Evolutionary conservation across 1,284 basidiomycete genomes (phyloP).

Genomic region (Phellinidium pouzarii): DNA sequence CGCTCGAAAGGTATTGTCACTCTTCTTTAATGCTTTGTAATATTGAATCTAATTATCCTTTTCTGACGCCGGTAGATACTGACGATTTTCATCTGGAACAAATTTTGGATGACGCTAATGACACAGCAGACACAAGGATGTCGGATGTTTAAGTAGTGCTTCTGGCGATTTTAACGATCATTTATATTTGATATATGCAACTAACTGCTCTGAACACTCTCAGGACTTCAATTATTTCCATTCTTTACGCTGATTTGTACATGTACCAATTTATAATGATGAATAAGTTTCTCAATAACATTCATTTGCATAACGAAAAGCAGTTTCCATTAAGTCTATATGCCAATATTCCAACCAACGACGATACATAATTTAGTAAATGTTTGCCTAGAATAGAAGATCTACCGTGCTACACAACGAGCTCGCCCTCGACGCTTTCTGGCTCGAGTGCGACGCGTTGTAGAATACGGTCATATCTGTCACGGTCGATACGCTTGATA

Average conservation of each 20-base stretch:
- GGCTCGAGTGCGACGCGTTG: conserved; percentile 73
- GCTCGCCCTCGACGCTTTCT: conserved; percentile 83
- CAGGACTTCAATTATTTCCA: neutral
- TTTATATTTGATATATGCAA: neutral
- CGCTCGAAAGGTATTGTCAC: conserved; percentile 30
- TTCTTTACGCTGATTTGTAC: neutral
- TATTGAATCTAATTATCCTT: neutral
- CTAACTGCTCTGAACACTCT: neutral
- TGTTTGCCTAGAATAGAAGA: neutral
- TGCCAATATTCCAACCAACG: neutral
- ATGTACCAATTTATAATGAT: neutral
- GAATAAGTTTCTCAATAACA: neutral
- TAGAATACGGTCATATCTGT: conserved; percentile 71
- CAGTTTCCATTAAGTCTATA: neutral
- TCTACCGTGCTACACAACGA: conserved; percentile 44
- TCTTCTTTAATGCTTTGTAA: neutral
- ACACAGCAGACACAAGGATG: neutral
- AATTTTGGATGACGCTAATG: conserved; percentile 4
- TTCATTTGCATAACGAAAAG: neutral
- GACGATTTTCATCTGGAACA: neutral
- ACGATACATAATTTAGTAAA: neutral
- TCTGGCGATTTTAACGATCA: neutral
- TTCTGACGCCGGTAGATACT: too few relatives aligned
- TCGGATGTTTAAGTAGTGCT: neutral
- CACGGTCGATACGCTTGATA: conserved; percentile 58